These are phyloP conservation scores for Trichoderma gracile DNA, from an alignment of 2,329 filamentous ascomycete genomes.

Conservation along the genomic window DNA sequence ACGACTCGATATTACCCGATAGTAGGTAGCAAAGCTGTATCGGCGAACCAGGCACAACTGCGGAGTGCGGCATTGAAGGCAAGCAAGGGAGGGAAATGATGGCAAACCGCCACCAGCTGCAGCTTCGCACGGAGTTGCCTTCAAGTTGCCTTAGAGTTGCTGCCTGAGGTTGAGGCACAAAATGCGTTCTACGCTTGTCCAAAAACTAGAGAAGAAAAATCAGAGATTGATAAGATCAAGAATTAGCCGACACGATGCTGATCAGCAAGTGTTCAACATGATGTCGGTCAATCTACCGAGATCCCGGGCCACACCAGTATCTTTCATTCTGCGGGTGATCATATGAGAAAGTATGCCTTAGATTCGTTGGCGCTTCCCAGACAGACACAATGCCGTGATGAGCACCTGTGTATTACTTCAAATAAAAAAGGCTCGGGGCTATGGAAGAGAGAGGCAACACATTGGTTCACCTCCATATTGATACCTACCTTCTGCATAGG, in stretches of 20 bases:
- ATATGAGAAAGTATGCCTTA: no score
- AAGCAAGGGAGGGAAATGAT: neutral
- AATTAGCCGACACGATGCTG: neutral
- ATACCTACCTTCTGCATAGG: no score
- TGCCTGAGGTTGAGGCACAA: slow-evolving; percentile 12
- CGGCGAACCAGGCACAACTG: no score
- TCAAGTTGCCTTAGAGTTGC: neutral
- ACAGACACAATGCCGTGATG: no score
- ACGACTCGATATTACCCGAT: no score
- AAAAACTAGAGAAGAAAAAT: neutral
- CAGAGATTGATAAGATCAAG: slow-evolving; percentile 13
- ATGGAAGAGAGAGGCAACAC: no score
- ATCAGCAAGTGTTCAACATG: neutral
- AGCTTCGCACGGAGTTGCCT: neutral
- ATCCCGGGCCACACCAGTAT: no score
- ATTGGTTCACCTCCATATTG: no score
- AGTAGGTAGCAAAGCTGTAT: no score
- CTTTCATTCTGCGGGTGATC: neutral
- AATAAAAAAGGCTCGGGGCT: no score
- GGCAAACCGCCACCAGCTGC: neutral
- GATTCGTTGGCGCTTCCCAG: no score
- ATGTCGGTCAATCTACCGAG: neutral
- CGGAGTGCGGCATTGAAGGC: neutral
- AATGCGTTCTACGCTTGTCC: neutral
- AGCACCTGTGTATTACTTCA: no score